Base-by-base conservation (phyloP, 139 green algal genomes). In the Nannochloris sp. region DNA sequence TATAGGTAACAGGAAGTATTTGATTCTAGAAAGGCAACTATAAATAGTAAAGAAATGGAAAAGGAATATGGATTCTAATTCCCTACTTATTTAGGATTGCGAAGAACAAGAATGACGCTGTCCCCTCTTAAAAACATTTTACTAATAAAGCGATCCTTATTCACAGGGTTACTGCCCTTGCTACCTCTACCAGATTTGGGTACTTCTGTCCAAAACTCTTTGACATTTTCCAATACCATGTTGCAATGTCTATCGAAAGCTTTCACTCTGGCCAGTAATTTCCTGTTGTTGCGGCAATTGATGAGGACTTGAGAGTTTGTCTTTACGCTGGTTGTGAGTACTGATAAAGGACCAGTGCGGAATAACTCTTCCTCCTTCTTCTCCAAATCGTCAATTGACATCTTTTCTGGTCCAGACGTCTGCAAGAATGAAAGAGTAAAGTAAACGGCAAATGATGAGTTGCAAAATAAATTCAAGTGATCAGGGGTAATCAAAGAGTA, bases 211-310 rank as follows among this genome's bases (percentile, higher is more conserved):
- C 95, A 99, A 84, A 99, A 96, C 78, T 99, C 94, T 57, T 95
- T 97, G 10, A 99, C 94, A 65, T 97, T 98, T 66, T 99, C 94
- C 27, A 99, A 64, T 15, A 99, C 80, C 94, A 99, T 98, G 83
- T 99, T 99, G 82, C 86, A 97, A 77, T 99, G 94, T 30, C 94
- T 75, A 76, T 99, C 94, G 64, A 99, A 99, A 0, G 94, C 94
- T 75, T 99, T 99, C 4, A 99, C 87, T 4, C 92, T 75, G 1
- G 76, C 94, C 23, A 99, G 79, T 34, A 99, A 76, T 79, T 99
- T 99, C 53, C 90, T 79, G 78, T 99, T 99, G 83, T 99, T 99
- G 24, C 94, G 70, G 75, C 90, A 97, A 77, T 97, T 99, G 76
- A 99, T 98, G 15, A 98, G 65, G 29, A 98, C 91, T 80, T 97